Base-by-base conservation (phyloP, 176 grass and related monocot species). In the Cenchrus purpureus region DNA sequence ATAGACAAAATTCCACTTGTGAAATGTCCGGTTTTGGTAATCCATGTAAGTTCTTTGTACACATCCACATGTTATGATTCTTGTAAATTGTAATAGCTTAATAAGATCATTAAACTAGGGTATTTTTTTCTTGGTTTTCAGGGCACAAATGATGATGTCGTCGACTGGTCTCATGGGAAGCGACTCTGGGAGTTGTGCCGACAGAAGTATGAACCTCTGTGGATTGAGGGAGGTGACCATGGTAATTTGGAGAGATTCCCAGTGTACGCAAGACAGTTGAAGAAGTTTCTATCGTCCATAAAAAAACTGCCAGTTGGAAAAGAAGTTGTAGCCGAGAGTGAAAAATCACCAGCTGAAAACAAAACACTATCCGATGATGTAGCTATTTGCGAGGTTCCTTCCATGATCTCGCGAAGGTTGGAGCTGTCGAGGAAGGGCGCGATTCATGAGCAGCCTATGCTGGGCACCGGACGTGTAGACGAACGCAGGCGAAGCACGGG, bases 141-240 rank as follows among this genome's bases (percentile, higher is more conserved):
- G 91, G 96, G 96, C 74, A 95, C 91, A 79, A 79, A 87, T 65
- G 96, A 98, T 86, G 81, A 95, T 43, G 74, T 90, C 49, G 90
- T 95, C 12, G 84, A 95, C 73, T 94, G 67, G 44, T 92, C 91
- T 53, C 93, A 98, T 82, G 96, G 96, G 12, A 95, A 95, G 85
- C 89, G 89, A 54, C 81, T 98, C 17, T 95, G 85, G 80, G 93
- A 98, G 83, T 88, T 93, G 57, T 89, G 96, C 85, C 88, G 88
- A 82, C 77, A 94, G n/a, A 98, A 98, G 81, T 98, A 94, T 63
- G 96, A 95, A 44, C 93, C 96, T 87, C 78, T 98, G 17, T 98
- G 96, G 96, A 92, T 95, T 10, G 83, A 94, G 82, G 96, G 91
- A 42, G 96, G 96, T 44, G 92, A 89, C 52, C 96, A 98, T 50